These are phyloP conservation scores for Cladosporium sp. DNA, from an alignment of 2,329 filamentous ascomycete species.

Conservation along the genomic window DNA sequence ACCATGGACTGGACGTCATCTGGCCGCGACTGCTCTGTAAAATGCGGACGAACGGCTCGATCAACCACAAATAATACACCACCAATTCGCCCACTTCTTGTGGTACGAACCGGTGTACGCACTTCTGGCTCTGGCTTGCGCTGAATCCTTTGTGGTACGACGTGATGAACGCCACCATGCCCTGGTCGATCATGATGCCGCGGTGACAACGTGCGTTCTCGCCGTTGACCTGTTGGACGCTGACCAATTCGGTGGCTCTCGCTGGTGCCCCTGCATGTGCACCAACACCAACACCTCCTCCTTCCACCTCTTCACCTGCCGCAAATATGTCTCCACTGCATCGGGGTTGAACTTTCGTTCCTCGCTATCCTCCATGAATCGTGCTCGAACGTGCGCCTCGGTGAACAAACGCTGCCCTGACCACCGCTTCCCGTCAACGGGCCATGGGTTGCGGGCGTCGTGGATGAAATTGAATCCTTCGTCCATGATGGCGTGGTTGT, in stretches of 20 bases:
- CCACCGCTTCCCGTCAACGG: slow-evolving; percentile 18
- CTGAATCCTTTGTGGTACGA: slow-evolving; percentile 30
- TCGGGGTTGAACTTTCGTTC: background rate
- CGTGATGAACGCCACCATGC: slow-evolving; percentile 27
- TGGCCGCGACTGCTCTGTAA: slow-evolving; percentile 10
- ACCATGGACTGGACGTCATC: slow-evolving; percentile 1
- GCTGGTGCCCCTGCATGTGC: slow-evolving; percentile 25
- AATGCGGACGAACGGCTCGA: slow-evolving; percentile 19
- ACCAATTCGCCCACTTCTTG: slow-evolving; percentile 30
- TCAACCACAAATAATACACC: slow-evolving; percentile 28
- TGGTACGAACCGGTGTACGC: slow-evolving; percentile 32
- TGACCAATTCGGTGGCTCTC: slow-evolving; percentile 26
- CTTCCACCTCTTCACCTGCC: slow-evolving; percentile 18
- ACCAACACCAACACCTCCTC: slow-evolving; percentile 28
- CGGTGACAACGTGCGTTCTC: slow-evolving; percentile 1
- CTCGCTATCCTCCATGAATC: background rate
- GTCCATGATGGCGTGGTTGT: slow-evolving; percentile 3
- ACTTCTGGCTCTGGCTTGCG: slow-evolving; percentile 25
- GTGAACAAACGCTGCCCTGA: slow-evolving; percentile 19
- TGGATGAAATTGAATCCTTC: slow-evolving; percentile 22
- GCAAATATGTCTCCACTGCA: slow-evolving; percentile 23
- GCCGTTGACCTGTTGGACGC: slow-evolving; percentile 27
- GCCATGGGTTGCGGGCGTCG: slow-evolving; percentile 12
- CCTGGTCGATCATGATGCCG: slow-evolving; percentile 30
- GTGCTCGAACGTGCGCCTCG: background rate